Conservation (phyloP, 805 yeast species). For the Candida ficus region DNA sequence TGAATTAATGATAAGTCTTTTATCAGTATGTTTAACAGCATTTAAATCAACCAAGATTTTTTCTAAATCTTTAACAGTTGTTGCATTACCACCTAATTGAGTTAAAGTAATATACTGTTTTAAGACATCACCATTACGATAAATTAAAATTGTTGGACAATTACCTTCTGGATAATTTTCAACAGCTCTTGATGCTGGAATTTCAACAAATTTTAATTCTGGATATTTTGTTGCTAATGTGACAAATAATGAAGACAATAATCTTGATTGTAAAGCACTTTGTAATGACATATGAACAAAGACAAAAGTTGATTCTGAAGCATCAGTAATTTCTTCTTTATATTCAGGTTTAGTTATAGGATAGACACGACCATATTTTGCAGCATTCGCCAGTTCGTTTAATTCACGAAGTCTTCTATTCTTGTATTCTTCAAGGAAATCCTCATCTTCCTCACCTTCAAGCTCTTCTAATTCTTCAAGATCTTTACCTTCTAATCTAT, state of each 20-base stretch:
- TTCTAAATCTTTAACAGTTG: constrained; percentile 68
- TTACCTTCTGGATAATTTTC: constrained; percentile 87
- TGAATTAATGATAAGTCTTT: constrained; percentile 56
- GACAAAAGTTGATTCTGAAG: constrained; percentile 62
- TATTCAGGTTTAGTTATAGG: constrained; percentile 88
- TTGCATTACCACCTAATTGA: constrained; percentile 79
- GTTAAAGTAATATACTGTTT: constrained; percentile 79
- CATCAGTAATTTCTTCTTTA: constrained; percentile 76
- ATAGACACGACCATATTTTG: constrained; percentile 68
- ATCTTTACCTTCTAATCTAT: constrained; percentile 71
- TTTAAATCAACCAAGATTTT: constrained; percentile 58
- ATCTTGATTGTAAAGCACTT: constrained; percentile 66
- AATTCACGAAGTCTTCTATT: constrained; percentile 74
- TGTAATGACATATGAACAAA: constrained; percentile 72
- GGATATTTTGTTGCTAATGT: constrained; percentile 61
- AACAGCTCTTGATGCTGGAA: constrained; percentile 84
- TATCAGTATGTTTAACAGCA: constrained; percentile 63
- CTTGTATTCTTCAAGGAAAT: constrained; percentile 73
- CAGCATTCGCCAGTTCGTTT: constrained; percentile 46
- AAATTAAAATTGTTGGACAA: constrained; percentile 87
- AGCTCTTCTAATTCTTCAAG: constrained; percentile 79
- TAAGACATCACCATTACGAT: constrained; percentile 70
- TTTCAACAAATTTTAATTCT: constrained; percentile 88
- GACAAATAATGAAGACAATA: constrained; percentile 54
- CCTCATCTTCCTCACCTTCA: constrained; percentile 93